A percentile compares a stretch with the other conserved stretches of the same genome.
Evolutionary conservation across 257 asterid genomes (phyloP).

Genomic region (Jacaranda copaia): DNA sequence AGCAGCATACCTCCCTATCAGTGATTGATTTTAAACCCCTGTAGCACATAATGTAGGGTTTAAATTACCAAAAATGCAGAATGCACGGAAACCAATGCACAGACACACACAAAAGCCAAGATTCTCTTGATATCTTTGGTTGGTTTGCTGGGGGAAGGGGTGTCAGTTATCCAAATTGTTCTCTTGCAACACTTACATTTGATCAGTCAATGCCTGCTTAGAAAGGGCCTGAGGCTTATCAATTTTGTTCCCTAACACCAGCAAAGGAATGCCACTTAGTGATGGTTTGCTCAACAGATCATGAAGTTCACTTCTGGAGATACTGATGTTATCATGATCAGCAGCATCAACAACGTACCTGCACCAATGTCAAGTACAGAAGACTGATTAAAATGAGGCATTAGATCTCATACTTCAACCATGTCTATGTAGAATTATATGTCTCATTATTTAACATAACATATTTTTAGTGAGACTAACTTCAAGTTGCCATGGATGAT

Average conservation of each 20-base stretch:
- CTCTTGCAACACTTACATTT: slow-evolving; percentile 64
- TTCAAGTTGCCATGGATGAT: not conserved
- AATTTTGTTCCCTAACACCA: slow-evolving; percentile 92
- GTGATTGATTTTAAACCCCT: slow-evolving; percentile 86
- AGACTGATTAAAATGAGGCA: not conserved
- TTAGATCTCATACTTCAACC: not conserved
- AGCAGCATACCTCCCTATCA: slow-evolving; percentile 98
- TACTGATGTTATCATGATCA: slow-evolving; percentile 83
- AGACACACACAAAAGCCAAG: no score
- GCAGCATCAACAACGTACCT: slow-evolving; percentile 99
- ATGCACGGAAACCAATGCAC: no score
- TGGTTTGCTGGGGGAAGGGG: not conserved
- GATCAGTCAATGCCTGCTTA: slow-evolving; percentile 83
- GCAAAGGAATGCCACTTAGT: slow-evolving; percentile 85
- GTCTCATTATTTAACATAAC: not conserved
- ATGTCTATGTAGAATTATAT: not conserved
- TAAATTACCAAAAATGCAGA: not conserved
- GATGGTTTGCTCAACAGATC: slow-evolving; percentile 92
- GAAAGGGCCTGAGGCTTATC: slow-evolving; percentile 83
- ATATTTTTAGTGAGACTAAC: not conserved
- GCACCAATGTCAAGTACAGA: slow-evolving; percentile 41
- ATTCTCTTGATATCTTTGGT: not conserved
- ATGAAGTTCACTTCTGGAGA: slow-evolving; percentile 85
- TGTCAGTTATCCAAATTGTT: not conserved
- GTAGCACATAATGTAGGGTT: slow-evolving; percentile 31